Conservation (phyloP, 2,329 filamentous ascomycete genomes). For the Apiospora rasikravindrae region DNA sequence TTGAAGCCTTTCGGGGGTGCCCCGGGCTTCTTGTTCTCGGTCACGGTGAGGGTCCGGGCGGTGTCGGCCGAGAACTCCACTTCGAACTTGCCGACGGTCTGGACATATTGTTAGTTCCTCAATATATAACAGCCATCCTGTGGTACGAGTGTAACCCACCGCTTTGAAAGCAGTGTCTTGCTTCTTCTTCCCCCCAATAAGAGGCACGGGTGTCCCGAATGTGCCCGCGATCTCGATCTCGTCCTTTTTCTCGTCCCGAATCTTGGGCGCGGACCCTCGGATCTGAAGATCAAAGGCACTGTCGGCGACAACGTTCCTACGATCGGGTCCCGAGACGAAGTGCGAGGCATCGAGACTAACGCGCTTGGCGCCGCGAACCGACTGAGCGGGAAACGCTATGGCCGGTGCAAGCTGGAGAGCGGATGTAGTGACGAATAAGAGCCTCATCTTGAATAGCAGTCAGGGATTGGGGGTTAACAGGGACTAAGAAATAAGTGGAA, state of each 20-base stretch:
- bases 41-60: slow-evolving; percentile 42
- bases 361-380: not conserved
- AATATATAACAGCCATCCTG: not conserved
- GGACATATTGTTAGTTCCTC: not conserved
- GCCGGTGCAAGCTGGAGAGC: not conserved
- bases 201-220: slow-evolving; percentile 14
- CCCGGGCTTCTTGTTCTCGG: slow-evolving; percentile 43
- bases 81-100: slow-evolving; percentile 36
- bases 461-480: not conserved
- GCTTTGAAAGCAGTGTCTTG: slow-evolving; percentile 15
- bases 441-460: not conserved
- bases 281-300: not conserved
- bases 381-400: not conserved
- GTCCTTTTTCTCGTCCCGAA: not conserved
- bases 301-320: not conserved
- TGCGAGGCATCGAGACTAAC: not conserved
- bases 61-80: slow-evolving; percentile 45
- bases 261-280: not conserved
- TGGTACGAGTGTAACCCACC: not conserved
- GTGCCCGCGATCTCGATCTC: not conserved
- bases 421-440: not conserved
- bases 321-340: not conserved
- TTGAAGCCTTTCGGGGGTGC: slow-evolving; percentile 43
- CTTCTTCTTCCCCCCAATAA: slow-evolving; percentile 1
- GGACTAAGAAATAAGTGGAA: not conserved